These are phyloP conservation scores for Termitomyces heimii DNA, from an alignment of 768 basidiomycete genomes.

Conservation along the genomic window DNA sequence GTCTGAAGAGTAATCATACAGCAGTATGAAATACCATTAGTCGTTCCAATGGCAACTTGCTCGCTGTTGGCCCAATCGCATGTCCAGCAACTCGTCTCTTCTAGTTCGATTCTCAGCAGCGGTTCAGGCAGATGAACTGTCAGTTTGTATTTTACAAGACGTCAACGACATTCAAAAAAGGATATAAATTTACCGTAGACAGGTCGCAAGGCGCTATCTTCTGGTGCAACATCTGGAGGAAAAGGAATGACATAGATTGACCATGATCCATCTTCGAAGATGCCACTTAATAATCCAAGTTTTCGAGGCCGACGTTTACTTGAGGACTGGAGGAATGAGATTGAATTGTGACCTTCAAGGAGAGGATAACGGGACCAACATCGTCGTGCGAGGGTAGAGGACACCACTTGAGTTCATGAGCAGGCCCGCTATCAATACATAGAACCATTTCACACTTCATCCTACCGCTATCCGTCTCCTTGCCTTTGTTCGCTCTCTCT, in stretches of 20 bases:
- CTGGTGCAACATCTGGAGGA: conserved; percentile 45
- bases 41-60: conserved; percentile 73
- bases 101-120: conserved; percentile 63
- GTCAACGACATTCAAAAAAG: neutral
- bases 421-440: conserved; percentile 77
- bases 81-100: conserved; percentile 70
- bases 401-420: conserved; percentile 87
- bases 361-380: conserved; percentile 17
- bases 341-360: neutral
- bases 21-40: conserved; percentile 53
- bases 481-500: neutral
- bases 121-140: conserved; percentile 60
- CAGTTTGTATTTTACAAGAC: neutral
- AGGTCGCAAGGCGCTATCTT: conserved; percentile 23
- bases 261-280: conserved; percentile 84
- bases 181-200: conserved; percentile 40
- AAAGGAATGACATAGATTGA: conserved; percentile 77
- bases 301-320: conserved; percentile 35
- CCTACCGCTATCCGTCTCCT: conserved; percentile 29
- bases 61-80: conserved; percentile 92
- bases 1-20: conserved; percentile 39
- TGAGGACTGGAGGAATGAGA: conserved; percentile 3
- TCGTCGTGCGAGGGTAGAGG: conserved; percentile 78
- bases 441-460: conserved; percentile 82
- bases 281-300: conserved; percentile 78